Conservation (phyloP, 768 basidiomycete species). For the Collybia sp. region DNA sequence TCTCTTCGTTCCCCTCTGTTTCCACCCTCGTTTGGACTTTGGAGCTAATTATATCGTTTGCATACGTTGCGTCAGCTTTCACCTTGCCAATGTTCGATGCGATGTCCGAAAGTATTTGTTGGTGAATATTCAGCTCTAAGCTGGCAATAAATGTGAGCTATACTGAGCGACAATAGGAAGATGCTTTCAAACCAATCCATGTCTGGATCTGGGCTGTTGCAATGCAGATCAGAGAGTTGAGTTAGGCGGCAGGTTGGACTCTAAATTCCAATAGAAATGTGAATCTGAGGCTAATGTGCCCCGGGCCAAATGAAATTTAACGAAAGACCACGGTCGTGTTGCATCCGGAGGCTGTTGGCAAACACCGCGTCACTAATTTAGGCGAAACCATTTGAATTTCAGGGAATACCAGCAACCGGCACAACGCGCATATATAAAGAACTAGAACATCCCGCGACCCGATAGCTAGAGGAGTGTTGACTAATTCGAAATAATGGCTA, state of each 20-base stretch:
- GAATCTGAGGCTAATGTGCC: no score
- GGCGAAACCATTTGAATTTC: no score
- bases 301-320: no score
- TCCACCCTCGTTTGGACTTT: slow-evolving; percentile 46
- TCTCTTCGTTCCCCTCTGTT: slow-evolving; percentile 18
- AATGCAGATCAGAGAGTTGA: neutral
- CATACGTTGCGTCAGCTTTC: slow-evolving; percentile 40
- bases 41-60: slow-evolving; percentile 55
- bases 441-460: no score
- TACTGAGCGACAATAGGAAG: neutral
- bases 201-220: neutral
- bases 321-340: no score
- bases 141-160: slow-evolving; percentile 27
- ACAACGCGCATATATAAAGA: no score
- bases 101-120: slow-evolving; percentile 71
- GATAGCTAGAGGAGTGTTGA: no score
- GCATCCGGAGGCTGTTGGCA: no score
- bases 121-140: slow-evolving; percentile 75
- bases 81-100: slow-evolving; percentile 50
- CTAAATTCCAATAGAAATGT: no score
- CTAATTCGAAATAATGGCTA: slow-evolving; percentile 14
- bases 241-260: neutral
- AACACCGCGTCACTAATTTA: no score
- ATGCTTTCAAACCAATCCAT: slow-evolving; percentile 46
- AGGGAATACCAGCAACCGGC: no score